A percentile compares a stretch with the other conserved stretches of the same genome.
These are phyloP conservation scores for Tolypocladium cylindrosporum DNA, from an alignment of 2,329 filamentous ascomycete genomes.

Conservation along the genomic window DNA sequence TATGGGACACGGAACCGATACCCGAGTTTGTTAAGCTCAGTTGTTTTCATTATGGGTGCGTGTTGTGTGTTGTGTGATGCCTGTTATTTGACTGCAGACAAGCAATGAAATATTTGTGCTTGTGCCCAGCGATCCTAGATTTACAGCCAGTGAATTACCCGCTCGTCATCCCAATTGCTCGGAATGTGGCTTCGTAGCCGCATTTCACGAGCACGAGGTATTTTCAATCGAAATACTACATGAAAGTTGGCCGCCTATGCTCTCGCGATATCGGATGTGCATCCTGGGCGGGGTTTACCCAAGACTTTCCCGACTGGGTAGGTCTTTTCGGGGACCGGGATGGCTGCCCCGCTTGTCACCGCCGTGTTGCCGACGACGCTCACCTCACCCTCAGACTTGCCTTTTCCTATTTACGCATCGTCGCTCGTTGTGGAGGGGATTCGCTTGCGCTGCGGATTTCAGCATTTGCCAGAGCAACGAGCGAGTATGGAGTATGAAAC, in stretches of 20 bases:
- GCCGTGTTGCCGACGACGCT: neutral
- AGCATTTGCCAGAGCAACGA: neutral
- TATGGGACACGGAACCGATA: neutral
- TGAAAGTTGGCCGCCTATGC: neutral
- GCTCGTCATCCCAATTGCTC: too few species aligned
- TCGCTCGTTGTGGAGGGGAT: neutral
- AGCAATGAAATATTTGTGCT: too few species aligned
- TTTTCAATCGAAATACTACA: too few species aligned
- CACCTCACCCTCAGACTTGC: neutral
- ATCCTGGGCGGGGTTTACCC: neutral
- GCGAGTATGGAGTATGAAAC: constrained; percentile 30
- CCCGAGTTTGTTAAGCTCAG: neutral
- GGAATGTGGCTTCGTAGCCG: too few species aligned
- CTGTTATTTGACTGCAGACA: neutral
- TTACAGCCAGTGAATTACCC: too few species aligned
- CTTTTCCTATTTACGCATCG: neutral
- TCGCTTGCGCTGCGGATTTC: neutral
- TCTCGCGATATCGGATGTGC: neutral
- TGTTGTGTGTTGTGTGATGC: too few species aligned
- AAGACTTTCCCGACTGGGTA: constrained; percentile 1
- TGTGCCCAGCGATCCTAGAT: too few species aligned
- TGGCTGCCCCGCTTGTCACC: neutral
- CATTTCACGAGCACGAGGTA: too few species aligned
- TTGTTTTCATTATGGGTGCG: too few species aligned
- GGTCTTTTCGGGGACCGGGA: neutral